Conservation (phyloP, 2,329 filamentous ascomycete species). For the Pseudogymnoascus pannorum region DNA sequence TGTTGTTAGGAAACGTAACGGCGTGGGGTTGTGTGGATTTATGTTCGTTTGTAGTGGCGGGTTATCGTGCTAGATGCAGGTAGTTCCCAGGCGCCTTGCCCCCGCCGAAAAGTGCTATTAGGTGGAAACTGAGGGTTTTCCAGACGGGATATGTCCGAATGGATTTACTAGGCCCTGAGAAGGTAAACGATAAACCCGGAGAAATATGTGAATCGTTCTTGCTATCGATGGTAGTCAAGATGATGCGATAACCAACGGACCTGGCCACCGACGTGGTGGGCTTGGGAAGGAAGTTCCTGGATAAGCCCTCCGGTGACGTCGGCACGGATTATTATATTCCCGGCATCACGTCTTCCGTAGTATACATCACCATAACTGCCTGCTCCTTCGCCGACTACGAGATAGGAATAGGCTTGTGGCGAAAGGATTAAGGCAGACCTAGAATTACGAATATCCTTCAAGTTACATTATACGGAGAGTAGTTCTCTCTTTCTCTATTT, state of each 20-base stretch:
- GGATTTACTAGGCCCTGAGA: background rate
- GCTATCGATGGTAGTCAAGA: background rate
- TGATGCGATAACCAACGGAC: conserved; percentile 2
- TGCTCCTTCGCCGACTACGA: background rate
- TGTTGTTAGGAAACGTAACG: background rate
- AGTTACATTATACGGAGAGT: background rate
- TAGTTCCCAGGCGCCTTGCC: background rate
- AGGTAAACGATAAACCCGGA: background rate
- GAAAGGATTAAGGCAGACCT: background rate
- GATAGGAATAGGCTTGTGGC: conserved; percentile 7
- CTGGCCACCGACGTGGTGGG: background rate
- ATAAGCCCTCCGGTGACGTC: conserved; percentile 6
- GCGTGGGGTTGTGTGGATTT: background rate
- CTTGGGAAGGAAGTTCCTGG: conserved; percentile 5
- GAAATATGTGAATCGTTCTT: background rate
- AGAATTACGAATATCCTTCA: background rate
- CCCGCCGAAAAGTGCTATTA: background rate
- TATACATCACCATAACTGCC: background rate
- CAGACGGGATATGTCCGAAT: background rate
- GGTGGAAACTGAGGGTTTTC: background rate
- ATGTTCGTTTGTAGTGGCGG: conserved; percentile 6
- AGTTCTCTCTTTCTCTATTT: background rate
- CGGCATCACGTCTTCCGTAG: background rate
- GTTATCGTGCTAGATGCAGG: conserved; percentile 3
- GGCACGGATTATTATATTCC: background rate